Conservation (phyloP, 768 basidiomycete genomes). For the Macrolepiota albuminosa region DNA sequence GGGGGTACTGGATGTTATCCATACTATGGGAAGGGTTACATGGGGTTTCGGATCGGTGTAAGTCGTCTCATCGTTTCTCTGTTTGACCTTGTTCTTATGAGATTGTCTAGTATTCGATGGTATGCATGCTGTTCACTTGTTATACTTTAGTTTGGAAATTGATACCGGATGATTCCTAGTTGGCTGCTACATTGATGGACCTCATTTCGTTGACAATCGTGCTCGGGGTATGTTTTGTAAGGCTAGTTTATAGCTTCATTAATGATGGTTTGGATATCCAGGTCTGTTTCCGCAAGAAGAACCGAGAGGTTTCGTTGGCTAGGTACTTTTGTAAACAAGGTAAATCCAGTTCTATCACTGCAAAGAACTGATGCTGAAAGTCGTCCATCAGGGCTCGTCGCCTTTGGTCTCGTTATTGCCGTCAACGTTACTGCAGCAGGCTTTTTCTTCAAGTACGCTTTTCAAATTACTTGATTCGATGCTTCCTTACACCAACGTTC, state of each 20-base stretch:
- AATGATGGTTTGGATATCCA: constrained; percentile 2
- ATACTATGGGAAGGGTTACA: constrained; percentile 26
- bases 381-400: constrained; percentile 23
- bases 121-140: not conserved
- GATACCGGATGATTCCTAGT: constrained; percentile 13
- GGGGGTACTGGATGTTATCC: constrained; percentile 34
- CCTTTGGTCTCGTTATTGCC: constrained; percentile 25
- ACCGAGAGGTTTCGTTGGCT: constrained; percentile 26
- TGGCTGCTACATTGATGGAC: constrained; percentile 34
- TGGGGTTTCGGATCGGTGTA: constrained; percentile 30
- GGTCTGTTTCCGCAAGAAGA: constrained; percentile 25
- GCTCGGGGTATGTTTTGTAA: constrained; percentile 22
- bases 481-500: not conserved
- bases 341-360: not conserved
- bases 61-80: constrained; percentile 9
- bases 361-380: not conserved
- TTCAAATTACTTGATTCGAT: not conserved
- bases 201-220: constrained; percentile 30
- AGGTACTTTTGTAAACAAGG: constrained; percentile 36
- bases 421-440: constrained; percentile 26
- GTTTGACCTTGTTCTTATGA: not conserved
- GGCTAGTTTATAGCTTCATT: too few species aligned
- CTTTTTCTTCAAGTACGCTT: constrained; percentile 29
- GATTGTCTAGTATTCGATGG: constrained; percentile 18
- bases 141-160: not conserved